These are phyloP conservation scores for Starmerella floricola DNA, from an alignment of 805 yeast species.

Conservation along the genomic window DNA sequence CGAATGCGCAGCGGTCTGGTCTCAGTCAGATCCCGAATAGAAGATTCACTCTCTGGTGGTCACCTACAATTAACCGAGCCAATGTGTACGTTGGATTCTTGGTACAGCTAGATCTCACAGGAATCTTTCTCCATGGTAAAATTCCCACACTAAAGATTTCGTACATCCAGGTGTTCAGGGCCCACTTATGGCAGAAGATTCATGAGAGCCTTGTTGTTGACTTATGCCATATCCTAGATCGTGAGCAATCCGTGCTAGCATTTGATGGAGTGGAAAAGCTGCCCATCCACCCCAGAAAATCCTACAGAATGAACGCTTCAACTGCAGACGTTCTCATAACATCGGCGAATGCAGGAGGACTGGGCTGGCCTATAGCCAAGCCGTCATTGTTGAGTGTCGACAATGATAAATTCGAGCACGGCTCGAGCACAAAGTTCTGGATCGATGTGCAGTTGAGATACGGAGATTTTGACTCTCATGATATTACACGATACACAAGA, in stretches of 20 bases:
- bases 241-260: conserved; percentile 68
- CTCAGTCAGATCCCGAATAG: conserved; percentile 95
- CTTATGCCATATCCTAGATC: conserved; percentile 80
- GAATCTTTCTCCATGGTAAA: conserved; percentile 93
- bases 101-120: conserved; percentile 91
- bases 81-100: conserved; percentile 95
- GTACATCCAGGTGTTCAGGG: conserved; percentile 87
- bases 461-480: conserved; percentile 97
- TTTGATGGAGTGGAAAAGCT: conserved; percentile 81
- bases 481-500: conserved; percentile 82
- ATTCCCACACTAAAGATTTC: conserved; percentile 95
- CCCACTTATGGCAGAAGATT: conserved; percentile 97
- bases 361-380: conserved; percentile 53
- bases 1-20: conserved; percentile 97
- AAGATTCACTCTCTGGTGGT: conserved; percentile 98
- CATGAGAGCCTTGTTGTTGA: conserved; percentile 93
- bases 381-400: conserved; percentile 72
- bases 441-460: conserved; percentile 87
- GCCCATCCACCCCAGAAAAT: conserved; percentile 91
- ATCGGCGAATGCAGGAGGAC: conserved; percentile 30
- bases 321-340: conserved; percentile 78
- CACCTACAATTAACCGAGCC: conserved; percentile 96
- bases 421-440: conserved; percentile 64
- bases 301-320: conserved; percentile 93
- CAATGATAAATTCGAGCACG: conserved; percentile 54